Evolutionary conservation across 2,329 filamentous ascomycete genomes (phyloP), one percentile per base, ranked within the genome.

Genomic region (Simplicillium aogashimaense): DNA sequence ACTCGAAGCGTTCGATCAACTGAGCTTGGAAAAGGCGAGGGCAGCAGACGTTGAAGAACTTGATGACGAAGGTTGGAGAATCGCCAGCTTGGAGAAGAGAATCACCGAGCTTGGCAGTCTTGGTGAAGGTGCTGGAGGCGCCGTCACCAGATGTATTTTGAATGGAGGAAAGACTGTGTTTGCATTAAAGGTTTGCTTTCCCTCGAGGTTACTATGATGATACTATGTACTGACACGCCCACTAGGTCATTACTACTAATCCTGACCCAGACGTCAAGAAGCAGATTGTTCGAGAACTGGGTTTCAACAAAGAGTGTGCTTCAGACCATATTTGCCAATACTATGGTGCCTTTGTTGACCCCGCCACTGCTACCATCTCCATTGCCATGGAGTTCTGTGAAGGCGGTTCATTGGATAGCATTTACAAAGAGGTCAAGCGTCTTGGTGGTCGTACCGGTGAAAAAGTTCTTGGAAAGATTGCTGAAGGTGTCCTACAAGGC

Each of bases 351-450:
- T 98, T 97, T 59, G 86, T 94, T 58, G 90, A 98, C 57, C 85
- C 92, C 43, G 83, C 87, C n/a, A 94, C 87, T 9, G 87, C 89
- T 38, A 97, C 90, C 36, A 97, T 98, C 50, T 95, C 87, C 36
- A 98, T 98, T 56, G 89, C 88, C 42, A 98, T 98, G 92, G 92
- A 98, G 59, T 97, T 94, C 54, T 98, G 92, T 58, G 92, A 97
- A 63, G 92, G 92, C 43, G 92, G 92, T 39, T 95, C 87, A 36
- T 74, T 98, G 15, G 89, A 98, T 66, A 92, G 86, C 57, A 92
- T 98, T 48, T 98, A 98, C 69, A 86, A 86, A 50, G 92, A 98
- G 64, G 89, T 98, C 29, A 95, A 95, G 68, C 87, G 92, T 51
- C 76, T 97, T 2, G 90, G 90, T 33, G 92, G 92, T 10, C 79